phyloP scores from a whole-genome alignment of 352 stramenopile species.

The Blastocystis sp. region DNA sequence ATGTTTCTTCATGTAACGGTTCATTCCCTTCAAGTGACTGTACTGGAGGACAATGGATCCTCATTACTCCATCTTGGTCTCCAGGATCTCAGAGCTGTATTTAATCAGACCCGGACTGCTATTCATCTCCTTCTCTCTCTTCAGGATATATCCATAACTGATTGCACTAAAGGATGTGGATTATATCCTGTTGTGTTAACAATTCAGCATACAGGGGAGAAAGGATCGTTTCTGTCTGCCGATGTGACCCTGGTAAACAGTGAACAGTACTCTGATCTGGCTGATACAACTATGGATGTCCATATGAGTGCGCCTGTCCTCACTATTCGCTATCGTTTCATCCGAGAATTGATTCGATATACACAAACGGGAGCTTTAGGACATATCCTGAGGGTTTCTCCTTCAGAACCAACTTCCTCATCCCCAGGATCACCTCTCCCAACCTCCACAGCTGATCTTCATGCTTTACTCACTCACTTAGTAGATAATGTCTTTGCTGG shows the following conservation, averaged over 20 bases:
- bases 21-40: not conserved
- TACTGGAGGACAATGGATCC: not conserved
- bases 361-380: not conserved
- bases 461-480: not conserved
- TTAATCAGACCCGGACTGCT: not conserved
- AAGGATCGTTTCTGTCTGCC: not conserved
- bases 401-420: not conserved
- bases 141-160: not conserved
- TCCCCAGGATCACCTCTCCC: not conserved
- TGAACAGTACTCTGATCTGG: not conserved
- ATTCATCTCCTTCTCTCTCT: not conserved
- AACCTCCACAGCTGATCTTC: not conserved
- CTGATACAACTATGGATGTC: constrained; percentile 9
- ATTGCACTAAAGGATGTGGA: not conserved
- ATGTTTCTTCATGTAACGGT: not conserved
- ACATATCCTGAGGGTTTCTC: not conserved
- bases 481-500: not conserved
- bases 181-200: not conserved
- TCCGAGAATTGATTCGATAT: constrained; percentile 38
- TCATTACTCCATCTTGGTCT: not conserved
- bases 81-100: not conserved
- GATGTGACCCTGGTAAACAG: not conserved
- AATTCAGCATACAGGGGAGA: not conserved
- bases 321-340: constrained; percentile 26
- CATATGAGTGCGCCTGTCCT: constrained; percentile 15